Evolutionary conservation across 768 basidiomycete genomes (phyloP).

Genomic region (Lactarius evosmus): DNA sequence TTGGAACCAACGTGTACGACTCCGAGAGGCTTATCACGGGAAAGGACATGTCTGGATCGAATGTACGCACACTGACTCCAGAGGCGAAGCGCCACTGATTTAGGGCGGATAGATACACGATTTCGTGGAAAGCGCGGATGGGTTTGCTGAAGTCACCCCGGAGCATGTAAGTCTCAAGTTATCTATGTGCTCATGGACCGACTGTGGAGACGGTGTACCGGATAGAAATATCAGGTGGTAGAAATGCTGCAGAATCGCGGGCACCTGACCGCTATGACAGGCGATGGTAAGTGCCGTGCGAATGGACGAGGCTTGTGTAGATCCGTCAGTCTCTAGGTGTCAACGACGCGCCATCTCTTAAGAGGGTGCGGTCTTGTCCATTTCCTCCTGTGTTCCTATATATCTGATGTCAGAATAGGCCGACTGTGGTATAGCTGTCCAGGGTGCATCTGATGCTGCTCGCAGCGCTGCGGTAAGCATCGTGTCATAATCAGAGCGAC

Average conservation of each 20-base stretch:
- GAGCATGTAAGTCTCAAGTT: slow-evolving; percentile 38
- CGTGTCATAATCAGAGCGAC: neutral
- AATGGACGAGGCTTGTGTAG: neutral
- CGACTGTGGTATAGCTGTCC: slow-evolving; percentile 42
- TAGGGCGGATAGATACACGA: slow-evolving; percentile 35
- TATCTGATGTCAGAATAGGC: slow-evolving; percentile 21
- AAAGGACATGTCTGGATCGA: slow-evolving; percentile 40
- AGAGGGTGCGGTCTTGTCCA: slow-evolving; percentile 29
- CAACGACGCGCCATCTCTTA: slow-evolving; percentile 38
- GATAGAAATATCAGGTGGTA: slow-evolving; percentile 36
- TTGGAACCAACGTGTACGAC: slow-evolving; percentile 48
- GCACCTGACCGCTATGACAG: slow-evolving; percentile 45
- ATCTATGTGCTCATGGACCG: neutral
- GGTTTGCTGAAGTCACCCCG: slow-evolving; percentile 50
- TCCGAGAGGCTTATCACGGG: slow-evolving; percentile 44
- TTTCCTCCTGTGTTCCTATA: slow-evolving; percentile 17
- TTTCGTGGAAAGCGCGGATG: slow-evolving; percentile 49
- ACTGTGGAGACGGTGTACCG: neutral
- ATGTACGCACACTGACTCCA: slow-evolving; percentile 24
- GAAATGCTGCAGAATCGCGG: slow-evolving; percentile 41
- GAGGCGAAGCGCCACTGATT: neutral
- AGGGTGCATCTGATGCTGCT: slow-evolving; percentile 44
- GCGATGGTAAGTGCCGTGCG: slow-evolving; percentile 34
- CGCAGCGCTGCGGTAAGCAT: slow-evolving; percentile 36
- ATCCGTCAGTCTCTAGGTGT: slow-evolving; percentile 20